Percentiles rank a stretch among this genome's conserved stretches.
These are phyloP conservation scores for Gorgonomyces haynaldii DNA, from an alignment of 192 early-diverging fungal genomes.

Conservation along the genomic window DNA sequence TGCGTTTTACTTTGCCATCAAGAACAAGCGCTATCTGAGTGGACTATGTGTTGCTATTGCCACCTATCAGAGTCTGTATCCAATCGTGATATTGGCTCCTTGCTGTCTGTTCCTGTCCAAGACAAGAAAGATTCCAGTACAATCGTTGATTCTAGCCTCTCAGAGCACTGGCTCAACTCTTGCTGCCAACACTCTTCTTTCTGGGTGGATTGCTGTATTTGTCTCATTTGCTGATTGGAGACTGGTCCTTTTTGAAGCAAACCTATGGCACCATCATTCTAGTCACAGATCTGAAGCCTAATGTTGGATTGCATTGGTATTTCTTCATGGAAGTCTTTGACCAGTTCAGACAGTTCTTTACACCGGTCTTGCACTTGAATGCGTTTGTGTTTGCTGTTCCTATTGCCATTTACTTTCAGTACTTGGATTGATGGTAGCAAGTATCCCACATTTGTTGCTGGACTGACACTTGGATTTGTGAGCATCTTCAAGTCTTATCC, in stretches of 20 bases:
- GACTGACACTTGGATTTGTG: slow-evolving; percentile 62
- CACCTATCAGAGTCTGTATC: slow-evolving; percentile 78
- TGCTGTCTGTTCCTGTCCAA: slow-evolving; percentile 32
- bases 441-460: slow-evolving; percentile 66
- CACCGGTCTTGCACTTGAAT: slow-evolving; percentile 90
- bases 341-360: slow-evolving; percentile 88
- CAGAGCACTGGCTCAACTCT: slow-evolving; percentile 3
- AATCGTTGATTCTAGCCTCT: background rate
- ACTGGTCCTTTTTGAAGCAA: slow-evolving; percentile 55
- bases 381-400: slow-evolving; percentile 81
- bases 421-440: slow-evolving; percentile 34
- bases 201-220: slow-evolving; percentile 36
- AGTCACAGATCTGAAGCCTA: slow-evolving; percentile 87
- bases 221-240: slow-evolving; percentile 49
- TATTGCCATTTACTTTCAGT: slow-evolving; percentile 67
- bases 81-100: slow-evolving; percentile 65
- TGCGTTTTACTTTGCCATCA: slow-evolving; percentile 53
- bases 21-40: slow-evolving; percentile 38
- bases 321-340: slow-evolving; percentile 99
- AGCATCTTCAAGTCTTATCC: slow-evolving; percentile 91
- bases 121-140: background rate
- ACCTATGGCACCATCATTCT: slow-evolving; percentile 60
- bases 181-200: too few relatives aligned
- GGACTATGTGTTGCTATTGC: slow-evolving; percentile 70
- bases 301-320: slow-evolving; percentile 96